A percentile compares a stretch with the other conserved stretches of the same genome.
Conservation (phyloP, 805 yeast genomes). For the Deakozyma indianensis region DNA sequence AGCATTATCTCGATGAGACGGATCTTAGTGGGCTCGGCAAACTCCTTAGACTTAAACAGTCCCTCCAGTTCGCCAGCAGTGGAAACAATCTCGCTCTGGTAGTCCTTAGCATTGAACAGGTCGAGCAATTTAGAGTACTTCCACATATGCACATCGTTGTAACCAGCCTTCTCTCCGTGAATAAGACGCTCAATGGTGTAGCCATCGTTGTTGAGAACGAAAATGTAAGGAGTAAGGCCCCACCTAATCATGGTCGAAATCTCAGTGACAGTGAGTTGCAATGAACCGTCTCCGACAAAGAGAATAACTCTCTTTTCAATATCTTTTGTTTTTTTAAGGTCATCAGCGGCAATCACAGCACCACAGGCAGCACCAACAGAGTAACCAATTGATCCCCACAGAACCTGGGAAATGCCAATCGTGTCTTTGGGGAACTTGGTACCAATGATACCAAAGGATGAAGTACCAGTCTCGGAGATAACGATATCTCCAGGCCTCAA, state of each 20-base stretch:
- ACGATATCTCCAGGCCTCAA: slow-evolving; percentile 42
- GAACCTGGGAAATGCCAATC: slow-evolving; percentile 42
- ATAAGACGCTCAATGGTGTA: slow-evolving; percentile 53
- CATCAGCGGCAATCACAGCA: slow-evolving; percentile 43
- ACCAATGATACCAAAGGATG: slow-evolving; percentile 47
- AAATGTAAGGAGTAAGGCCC: slow-evolving; percentile 41
- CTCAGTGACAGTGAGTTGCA: slow-evolving; percentile 54
- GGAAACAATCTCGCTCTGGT: slow-evolving; percentile 27
- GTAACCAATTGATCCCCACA: slow-evolving; percentile 57
- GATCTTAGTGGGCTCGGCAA: slow-evolving; percentile 29
- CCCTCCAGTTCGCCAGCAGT: slow-evolving; percentile 35
- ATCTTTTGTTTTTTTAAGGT: slow-evolving; percentile 17
- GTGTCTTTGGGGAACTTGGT: slow-evolving; percentile 37
- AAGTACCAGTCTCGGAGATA: slow-evolving; percentile 52
- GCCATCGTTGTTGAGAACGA: slow-evolving; percentile 50
- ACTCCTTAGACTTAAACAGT: slow-evolving; percentile 26
- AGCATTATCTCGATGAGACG: slow-evolving; percentile 43
- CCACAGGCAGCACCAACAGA: slow-evolving; percentile 53
- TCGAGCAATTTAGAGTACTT: slow-evolving; percentile 31
- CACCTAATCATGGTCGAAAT: slow-evolving; percentile 43
- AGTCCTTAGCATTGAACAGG: slow-evolving; percentile 41
- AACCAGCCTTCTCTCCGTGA: slow-evolving; percentile 38
- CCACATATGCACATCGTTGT: slow-evolving; percentile 55
- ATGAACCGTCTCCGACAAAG: slow-evolving; percentile 56
- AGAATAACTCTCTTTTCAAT: slow-evolving; percentile 37